A percentile compares a stretch with the other conserved stretches of the same genome.
Conservation (phyloP, 768 basidiomycete genomes). For the Tulasnella sp. region DNA sequence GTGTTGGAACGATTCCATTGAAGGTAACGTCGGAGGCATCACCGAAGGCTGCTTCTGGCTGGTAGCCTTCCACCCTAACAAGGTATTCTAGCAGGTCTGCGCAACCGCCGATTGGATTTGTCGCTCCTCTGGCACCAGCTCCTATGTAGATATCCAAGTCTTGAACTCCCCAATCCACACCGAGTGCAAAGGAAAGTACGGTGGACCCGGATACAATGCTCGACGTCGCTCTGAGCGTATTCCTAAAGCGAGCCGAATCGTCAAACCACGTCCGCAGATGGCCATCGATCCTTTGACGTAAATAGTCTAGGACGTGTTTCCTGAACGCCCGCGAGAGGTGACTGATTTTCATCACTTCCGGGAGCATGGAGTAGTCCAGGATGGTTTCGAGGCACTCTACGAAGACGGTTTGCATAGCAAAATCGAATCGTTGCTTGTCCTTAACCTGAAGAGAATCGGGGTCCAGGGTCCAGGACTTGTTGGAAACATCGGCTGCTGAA, state of each 20-base stretch:
- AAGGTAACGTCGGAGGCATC: not conserved
- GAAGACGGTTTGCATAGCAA: not conserved
- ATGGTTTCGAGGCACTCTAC: not conserved
- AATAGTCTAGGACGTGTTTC: not conserved
- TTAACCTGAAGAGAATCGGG: not conserved
- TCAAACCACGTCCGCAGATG: not conserved
- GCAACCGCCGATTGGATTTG: not conserved
- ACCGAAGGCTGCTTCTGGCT: not conserved
- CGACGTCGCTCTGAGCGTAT: not conserved
- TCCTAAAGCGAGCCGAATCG: not conserved
- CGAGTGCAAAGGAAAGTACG: not conserved
- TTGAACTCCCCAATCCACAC: slow-evolving; percentile 2
- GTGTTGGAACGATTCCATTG: not conserved
- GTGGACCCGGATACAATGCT: not conserved
- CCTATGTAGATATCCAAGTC: slow-evolving; percentile 2
- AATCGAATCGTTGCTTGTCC: not conserved
- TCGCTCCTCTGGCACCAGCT: not conserved
- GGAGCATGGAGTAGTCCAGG: not conserved
- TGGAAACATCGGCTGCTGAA: not conserved
- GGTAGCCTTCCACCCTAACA: not conserved
- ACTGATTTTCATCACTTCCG: not conserved
- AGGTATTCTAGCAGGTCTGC: not conserved
- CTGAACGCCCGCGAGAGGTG: not conserved
- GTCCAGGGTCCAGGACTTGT: not conserved
- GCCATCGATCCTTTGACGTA: not conserved